Percentiles rank a stretch among this genome's conserved stretches.
These are phyloP conservation scores for Sanghuangporus weigelae DNA, from an alignment of 1,284 basidiomycete genomes.

Conservation along the genomic window DNA sequence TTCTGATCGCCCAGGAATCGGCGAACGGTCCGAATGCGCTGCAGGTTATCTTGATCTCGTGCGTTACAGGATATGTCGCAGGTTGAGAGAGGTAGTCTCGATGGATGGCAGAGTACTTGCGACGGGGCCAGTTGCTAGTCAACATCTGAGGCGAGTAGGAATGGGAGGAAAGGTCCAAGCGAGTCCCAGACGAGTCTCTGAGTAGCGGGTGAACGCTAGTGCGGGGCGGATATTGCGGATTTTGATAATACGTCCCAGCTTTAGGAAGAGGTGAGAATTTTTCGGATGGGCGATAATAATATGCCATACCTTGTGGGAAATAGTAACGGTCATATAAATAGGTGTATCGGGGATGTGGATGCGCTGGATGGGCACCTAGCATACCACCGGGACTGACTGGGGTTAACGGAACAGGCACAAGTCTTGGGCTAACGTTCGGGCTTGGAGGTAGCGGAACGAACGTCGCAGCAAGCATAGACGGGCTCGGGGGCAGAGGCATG, in stretches of 20 bases:
- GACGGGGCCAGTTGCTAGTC: neutral
- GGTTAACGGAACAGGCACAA: constrained; percentile 2
- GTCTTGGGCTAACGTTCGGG: constrained; percentile 11
- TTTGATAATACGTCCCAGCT: constrained; percentile 6
- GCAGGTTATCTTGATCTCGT: constrained; percentile 3
- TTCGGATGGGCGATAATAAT: neutral
- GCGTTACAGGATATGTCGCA: neutral
- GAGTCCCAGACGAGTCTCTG: neutral
- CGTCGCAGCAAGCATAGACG: constrained; percentile 11
- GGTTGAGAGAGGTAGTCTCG: constrained; percentile 9
- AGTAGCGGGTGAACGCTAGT: constrained; percentile 8
- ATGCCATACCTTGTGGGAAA: constrained; percentile 10
- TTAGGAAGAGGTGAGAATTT: neutral
- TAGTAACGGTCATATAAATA: constrained; percentile 7
- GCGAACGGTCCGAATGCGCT: constrained; percentile 4
- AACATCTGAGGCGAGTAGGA: neutral
- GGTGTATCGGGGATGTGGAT: constrained; percentile 1
- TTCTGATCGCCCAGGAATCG: constrained; percentile 3
- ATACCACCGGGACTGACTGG: constrained; percentile 5
- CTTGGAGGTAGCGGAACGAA: constrained; percentile 17
- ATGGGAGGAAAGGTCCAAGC: constrained; percentile 9
- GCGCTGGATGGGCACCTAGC: constrained; percentile 4
- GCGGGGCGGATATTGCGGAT: neutral
- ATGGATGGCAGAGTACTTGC: constrained; percentile 3
- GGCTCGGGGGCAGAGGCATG: constrained; percentile 18